phyloP scores from a whole-genome alignment of 805 yeast species.

The Zygosaccharomyces gambellarensis region DNA sequence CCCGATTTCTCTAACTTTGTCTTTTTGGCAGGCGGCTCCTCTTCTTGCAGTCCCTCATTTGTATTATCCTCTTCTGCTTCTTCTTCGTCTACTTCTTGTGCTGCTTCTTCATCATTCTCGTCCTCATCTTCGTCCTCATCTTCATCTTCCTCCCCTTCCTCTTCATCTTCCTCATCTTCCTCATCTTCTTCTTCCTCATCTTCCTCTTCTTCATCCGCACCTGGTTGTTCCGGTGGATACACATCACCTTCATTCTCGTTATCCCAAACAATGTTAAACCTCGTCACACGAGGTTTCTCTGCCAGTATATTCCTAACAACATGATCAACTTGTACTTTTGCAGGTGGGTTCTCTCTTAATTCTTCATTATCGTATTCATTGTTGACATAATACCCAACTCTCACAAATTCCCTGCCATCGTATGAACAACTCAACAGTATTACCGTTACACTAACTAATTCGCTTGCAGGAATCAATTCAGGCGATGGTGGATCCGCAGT shows the following conservation, averaged over 20 bases:
- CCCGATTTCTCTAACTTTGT: slow-evolving; percentile 15
- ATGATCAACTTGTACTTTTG: slow-evolving; percentile 87
- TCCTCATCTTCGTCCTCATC: slow-evolving; percentile 42
- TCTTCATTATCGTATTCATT: slow-evolving; percentile 95
- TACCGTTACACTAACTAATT: slow-evolving; percentile 91
- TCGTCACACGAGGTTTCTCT: slow-evolving; percentile 94
- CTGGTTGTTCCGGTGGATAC: slow-evolving; percentile 75
- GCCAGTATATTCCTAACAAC: slow-evolving; percentile 93
- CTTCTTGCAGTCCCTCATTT: slow-evolving; percentile 33
- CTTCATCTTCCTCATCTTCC: slow-evolving; percentile 48
- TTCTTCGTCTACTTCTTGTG: slow-evolving; percentile 39
- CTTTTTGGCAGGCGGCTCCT: slow-evolving; percentile 19
- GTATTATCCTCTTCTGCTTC: slow-evolving; percentile 36
- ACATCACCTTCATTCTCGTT: slow-evolving; percentile 62
- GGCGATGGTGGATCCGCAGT: slow-evolving; percentile 97
- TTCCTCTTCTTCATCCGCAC: slow-evolving; percentile 56
- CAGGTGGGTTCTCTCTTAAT: slow-evolving; percentile 87
- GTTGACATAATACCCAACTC: slow-evolving; percentile 97
- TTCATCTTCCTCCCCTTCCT: slow-evolving; percentile 42
- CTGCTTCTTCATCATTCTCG: slow-evolving; percentile 39
- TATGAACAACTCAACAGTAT: slow-evolving; percentile 89
- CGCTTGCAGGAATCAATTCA: slow-evolving; percentile 92
- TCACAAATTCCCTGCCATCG: slow-evolving; percentile 87
- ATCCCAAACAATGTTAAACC: slow-evolving; percentile 97
- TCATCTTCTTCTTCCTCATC: slow-evolving; percentile 63